A percentile compares a stretch with the other conserved stretches of the same genome.
Conservation (phyloP, 192 early-diverging fungal species). For the Coemansia sp. region DNA sequence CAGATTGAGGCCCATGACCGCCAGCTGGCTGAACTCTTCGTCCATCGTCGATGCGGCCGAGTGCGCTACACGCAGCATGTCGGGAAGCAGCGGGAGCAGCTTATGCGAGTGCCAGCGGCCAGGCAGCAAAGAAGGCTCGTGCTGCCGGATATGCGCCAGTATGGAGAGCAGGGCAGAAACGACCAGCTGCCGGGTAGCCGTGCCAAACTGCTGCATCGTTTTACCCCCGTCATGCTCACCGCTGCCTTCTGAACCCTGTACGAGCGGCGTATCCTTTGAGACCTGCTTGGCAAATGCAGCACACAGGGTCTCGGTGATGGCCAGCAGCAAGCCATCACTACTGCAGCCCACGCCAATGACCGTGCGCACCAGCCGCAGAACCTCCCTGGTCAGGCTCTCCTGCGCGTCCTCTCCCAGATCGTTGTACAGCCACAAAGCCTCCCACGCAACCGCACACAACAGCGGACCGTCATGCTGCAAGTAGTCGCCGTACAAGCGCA, state of each 20-base stretch:
- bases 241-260: not conserved
- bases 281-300: constrained; percentile 33
- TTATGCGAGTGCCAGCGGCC: constrained; percentile 13
- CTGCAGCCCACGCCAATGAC: constrained; percentile 5
- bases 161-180: constrained; percentile 18
- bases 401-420: not conserved
- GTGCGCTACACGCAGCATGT: constrained; percentile 88
- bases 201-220: constrained; percentile 14
- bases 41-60: constrained; percentile 79
- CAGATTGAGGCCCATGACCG: constrained; percentile 75
- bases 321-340: not conserved
- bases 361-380: constrained; percentile 28
- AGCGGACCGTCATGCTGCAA: not conserved
- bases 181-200: constrained; percentile 14
- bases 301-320: constrained; percentile 22
- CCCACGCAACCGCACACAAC: constrained; percentile 43
- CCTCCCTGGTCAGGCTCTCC: constrained; percentile 2
- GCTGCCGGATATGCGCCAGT: constrained; percentile 33
- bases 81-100: constrained; percentile 57
- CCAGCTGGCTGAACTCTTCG: constrained; percentile 55
- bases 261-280: not conserved
- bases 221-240: not conserved
- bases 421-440: constrained; percentile 35
- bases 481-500: constrained; percentile 39
- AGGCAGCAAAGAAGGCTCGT: no score